Base-by-base conservation (phyloP, 2,329 filamentous ascomycete genomes). In the Aspergillus versicolor region DNA sequence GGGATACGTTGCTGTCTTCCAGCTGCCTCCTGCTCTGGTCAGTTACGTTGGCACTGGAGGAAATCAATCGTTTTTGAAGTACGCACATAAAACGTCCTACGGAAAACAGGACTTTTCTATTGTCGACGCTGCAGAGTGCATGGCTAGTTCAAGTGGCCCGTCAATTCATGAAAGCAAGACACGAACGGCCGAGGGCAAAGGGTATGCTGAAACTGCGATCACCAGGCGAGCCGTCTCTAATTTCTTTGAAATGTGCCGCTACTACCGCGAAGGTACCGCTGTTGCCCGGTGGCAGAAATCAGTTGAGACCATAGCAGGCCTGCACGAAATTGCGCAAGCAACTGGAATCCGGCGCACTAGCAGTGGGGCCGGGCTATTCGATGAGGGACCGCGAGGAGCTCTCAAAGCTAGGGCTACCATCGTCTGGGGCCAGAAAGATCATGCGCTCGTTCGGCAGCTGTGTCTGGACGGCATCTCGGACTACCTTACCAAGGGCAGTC, bases 1-100 rank as follows among this genome's bases (percentile, higher is more conserved):
- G 2, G 79, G 79, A 57, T 86, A 86, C 62, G 75, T 84, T 49
- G 84, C 84, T 61, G 75, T 75, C 13, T 80, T 85, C 69, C 76
- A 80, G 42, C 70, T 85, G 2, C 82, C 82, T 3, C 66, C 69
- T 34, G 69, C 73, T 4, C 63, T 83, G 13, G 75, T 79, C 48
- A 71, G 65, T 46, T 76, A 73, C 61, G 68, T 79, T 49, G 77
- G 76, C n/a, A 73, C 66, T 0, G 76, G 81, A n/a, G 79, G 81
- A 7, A 81, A 83, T 59, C 75, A 71, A 57, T 78, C 77, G 52
- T 77, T 83, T 51, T 60, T 83, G 34, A 73, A 74, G 46, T 46
- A 70, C n/a, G 61, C 75, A 13, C 78, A 83, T 60, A 68, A 64
- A 48, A 44, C 69, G 4, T 72, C 73, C 0, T 70, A 73, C 34